phyloP scores from a whole-genome alignment of 805 yeast genomes.

The Wickerhamiella allomyrinae region DNA sequence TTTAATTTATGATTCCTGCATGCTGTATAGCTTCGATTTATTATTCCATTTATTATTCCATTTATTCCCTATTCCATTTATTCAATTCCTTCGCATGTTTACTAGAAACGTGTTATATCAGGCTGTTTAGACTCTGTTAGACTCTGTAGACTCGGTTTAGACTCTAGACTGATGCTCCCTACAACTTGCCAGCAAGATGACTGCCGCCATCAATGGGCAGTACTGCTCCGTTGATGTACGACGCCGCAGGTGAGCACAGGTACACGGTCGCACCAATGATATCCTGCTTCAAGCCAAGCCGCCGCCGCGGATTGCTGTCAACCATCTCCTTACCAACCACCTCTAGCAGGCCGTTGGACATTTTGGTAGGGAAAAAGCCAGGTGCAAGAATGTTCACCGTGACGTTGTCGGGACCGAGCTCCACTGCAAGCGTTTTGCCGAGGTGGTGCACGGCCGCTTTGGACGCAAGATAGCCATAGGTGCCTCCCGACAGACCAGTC shows the following conservation, averaged over 20 bases:
- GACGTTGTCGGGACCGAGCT: constrained; percentile 51
- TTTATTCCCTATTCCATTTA: neutral
- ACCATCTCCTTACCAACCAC: constrained; percentile 39
- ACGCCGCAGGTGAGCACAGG: constrained; percentile 41
- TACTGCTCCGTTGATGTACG: constrained; percentile 52
- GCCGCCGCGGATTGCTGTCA: constrained; percentile 41
- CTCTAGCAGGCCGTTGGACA: constrained; percentile 51
- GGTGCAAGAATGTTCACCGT: constrained; percentile 62
- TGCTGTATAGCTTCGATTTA: too few relatives aligned
- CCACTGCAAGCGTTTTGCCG: constrained; percentile 47
- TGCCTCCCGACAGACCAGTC: constrained; percentile 32
- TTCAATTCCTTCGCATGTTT: neutral
- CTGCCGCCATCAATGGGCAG: constrained; percentile 63
- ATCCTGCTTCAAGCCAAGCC: constrained; percentile 51
- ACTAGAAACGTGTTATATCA: too few relatives aligned
- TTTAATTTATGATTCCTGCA: constrained; percentile 2
- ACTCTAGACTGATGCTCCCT: neutral
- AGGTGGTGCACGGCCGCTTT: constrained; percentile 63
- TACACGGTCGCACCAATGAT: constrained; percentile 41
- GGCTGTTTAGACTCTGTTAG: neutral
- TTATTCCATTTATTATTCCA: too few relatives aligned
- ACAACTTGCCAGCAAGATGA: constrained; percentile 28
- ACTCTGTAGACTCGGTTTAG: too few relatives aligned
- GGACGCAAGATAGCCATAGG: constrained; percentile 60
- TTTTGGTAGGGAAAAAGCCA: constrained; percentile 63